Conservation (phyloP, 306 rosid species). For the Lathyrus sativus region DNA sequence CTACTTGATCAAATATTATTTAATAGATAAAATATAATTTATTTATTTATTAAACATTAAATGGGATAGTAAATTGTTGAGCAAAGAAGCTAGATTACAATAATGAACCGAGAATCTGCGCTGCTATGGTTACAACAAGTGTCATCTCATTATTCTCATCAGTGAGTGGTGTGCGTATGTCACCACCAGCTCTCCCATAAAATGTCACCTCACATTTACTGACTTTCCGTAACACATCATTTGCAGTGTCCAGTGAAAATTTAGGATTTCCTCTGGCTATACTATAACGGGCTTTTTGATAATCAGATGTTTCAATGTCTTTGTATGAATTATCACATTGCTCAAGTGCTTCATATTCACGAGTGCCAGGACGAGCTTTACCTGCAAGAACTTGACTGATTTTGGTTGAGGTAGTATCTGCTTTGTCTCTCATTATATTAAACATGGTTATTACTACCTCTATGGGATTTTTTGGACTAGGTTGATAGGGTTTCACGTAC, state of each 20-base stretch:
- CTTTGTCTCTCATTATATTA: neutral
- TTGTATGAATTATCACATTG: neutral
- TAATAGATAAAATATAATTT: too few species aligned
- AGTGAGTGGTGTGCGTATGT: neutral
- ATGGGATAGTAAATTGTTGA: too few species aligned
- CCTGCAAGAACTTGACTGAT: neutral
- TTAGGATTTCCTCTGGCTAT: neutral
- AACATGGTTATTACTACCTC: neutral
- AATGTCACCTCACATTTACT: neutral
- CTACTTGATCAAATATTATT: too few species aligned
- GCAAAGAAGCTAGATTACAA: too few species aligned
- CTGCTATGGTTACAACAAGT: neutral
- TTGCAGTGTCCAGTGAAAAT: neutral
- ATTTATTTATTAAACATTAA: too few species aligned
- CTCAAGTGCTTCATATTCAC: neutral
- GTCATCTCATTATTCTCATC: neutral
- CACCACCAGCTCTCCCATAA: neutral
- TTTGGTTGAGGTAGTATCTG: neutral
- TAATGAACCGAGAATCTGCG: neutral
- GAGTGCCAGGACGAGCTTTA: neutral
- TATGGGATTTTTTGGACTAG: neutral
- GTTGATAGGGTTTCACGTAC: neutral
- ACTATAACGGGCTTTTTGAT: neutral
- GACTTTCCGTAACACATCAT: neutral
- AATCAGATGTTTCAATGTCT: neutral